Evolutionary conservation across 305 asterid genomes (phyloP).

Genomic region (Euphrasia arctica): DNA sequence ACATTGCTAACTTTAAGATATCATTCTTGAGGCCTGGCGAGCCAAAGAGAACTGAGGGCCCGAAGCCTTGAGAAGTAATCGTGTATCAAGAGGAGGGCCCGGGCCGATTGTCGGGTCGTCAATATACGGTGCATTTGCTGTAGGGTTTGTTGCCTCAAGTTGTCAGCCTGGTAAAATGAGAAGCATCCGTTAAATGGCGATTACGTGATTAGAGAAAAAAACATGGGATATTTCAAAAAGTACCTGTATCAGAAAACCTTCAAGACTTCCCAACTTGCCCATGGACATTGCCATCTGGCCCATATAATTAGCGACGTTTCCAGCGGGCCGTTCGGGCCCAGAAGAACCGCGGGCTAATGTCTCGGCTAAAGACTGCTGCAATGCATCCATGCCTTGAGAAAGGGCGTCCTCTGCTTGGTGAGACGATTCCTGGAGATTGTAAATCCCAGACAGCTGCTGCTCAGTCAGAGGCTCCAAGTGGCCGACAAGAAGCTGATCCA

Average conservation of each 20-base stretch:
- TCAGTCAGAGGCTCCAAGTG: constrained; percentile 93
- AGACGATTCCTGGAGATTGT: constrained; percentile 73
- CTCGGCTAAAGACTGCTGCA: constrained; percentile 86
- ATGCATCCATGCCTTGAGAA: constrained; percentile 90
- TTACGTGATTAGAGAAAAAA: too few species aligned
- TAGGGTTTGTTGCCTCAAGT: constrained; percentile 80
- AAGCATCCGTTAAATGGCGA: not conserved
- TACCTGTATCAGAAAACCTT: constrained; percentile 87
- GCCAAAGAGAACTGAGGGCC: constrained; percentile 92
- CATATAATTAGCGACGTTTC: constrained; percentile 81
- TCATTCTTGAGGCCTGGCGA: constrained; percentile 82
- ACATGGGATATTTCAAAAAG: not conserved
- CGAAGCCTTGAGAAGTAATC: constrained; percentile 91
- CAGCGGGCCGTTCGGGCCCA: constrained; percentile 61
- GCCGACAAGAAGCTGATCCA: constrained; percentile 67
- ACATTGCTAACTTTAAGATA: not conserved
- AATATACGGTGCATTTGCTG: constrained; percentile 82
- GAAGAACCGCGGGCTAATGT: constrained; percentile 74
- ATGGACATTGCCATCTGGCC: constrained; percentile 99
- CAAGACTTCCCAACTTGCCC: constrained; percentile 92
- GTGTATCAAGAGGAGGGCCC: constrained; percentile 69
- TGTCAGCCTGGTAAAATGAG: constrained; percentile 63
- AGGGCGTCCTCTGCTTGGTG: constrained; percentile 97
- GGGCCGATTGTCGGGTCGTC: constrained; percentile 85
- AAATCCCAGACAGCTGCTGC: constrained; percentile 63